Percentiles rank a stretch among this genome's conserved stretches.
Evolutionary conservation across 768 basidiomycete species (phyloP).

Genomic region (Pisolithus albus): DNA sequence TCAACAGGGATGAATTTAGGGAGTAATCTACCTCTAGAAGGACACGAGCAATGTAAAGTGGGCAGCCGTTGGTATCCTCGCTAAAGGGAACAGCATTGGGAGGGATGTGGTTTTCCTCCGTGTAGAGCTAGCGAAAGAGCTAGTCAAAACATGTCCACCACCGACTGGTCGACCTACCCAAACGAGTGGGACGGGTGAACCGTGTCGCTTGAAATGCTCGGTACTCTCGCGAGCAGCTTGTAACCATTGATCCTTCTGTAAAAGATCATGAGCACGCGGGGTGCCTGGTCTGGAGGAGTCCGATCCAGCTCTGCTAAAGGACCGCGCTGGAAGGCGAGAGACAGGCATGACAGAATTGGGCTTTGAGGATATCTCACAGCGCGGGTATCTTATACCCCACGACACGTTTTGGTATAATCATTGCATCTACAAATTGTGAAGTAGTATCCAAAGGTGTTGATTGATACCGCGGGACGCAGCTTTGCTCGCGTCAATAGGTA

Average conservation of each 20-base stretch:
- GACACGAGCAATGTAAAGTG: constrained; percentile 26
- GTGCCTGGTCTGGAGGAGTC: background rate
- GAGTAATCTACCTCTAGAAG: constrained; percentile 15
- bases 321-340: background rate
- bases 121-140: constrained; percentile 16
- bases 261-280: constrained; percentile 5
- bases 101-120: constrained; percentile 26
- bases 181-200: constrained; percentile 26
- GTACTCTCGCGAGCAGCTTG: constrained; percentile 24
- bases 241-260: constrained; percentile 25
- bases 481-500: too few species aligned
- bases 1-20: too few species aligned
- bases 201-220: constrained; percentile 19
- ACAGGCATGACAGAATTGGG: background rate
- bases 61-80: constrained; percentile 23
- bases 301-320: background rate
- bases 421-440: too few species aligned
- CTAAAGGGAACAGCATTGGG: constrained; percentile 30
- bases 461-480: too few species aligned
- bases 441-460: too few species aligned
- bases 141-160: too few species aligned
- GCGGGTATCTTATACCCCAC: too few species aligned
- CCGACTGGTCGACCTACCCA: constrained; percentile 18
- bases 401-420: too few species aligned
- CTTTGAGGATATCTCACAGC: too few species aligned